A percentile compares a stretch with the other conserved stretches of the same genome.
phyloP scores from a whole-genome alignment of 2,329 filamentous ascomycete species.

The Beauveria brongniartii region DNA sequence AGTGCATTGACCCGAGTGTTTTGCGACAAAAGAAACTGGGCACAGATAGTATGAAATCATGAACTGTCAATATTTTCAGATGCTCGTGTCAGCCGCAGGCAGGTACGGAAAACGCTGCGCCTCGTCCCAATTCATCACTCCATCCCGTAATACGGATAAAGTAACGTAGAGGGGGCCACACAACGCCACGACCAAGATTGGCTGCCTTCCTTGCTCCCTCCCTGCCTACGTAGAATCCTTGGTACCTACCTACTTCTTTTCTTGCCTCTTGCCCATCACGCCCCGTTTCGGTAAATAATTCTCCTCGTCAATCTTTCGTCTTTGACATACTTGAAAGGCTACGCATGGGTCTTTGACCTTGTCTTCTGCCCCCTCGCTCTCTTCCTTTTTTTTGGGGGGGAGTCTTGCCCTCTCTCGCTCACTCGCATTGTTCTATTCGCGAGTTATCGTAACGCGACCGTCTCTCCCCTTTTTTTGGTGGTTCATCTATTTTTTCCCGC shows the following conservation, averaged over 20 bases:
- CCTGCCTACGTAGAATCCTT: background rate
- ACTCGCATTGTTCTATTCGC: background rate
- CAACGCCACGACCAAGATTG: too few relatives aligned
- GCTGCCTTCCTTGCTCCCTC: background rate
- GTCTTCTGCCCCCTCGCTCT: background rate
- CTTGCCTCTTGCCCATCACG: background rate
- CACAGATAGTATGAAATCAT: too few relatives aligned
- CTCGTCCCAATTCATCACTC: too few relatives aligned
- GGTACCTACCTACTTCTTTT: background rate
- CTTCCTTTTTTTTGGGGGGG: background rate
- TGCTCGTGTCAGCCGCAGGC: too few relatives aligned
- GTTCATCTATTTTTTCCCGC: background rate
- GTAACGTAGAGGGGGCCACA: too few relatives aligned
- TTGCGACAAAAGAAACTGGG: too few relatives aligned
- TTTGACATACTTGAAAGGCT: background rate
- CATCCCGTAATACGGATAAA: too few relatives aligned
- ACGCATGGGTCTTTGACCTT: background rate
- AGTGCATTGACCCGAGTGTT: too few relatives aligned
- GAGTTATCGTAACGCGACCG: background rate
- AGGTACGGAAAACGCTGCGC: too few relatives aligned
- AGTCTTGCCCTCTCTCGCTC: background rate
- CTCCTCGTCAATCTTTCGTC: background rate
- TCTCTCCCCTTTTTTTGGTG: background rate
- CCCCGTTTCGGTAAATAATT: too few relatives aligned
- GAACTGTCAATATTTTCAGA: too few relatives aligned